Evolutionary conservation across 2,329 filamentous ascomycete genomes (phyloP), one percentile per base, ranked within the genome.

Genomic region (Fusarium equiseti): DNA sequence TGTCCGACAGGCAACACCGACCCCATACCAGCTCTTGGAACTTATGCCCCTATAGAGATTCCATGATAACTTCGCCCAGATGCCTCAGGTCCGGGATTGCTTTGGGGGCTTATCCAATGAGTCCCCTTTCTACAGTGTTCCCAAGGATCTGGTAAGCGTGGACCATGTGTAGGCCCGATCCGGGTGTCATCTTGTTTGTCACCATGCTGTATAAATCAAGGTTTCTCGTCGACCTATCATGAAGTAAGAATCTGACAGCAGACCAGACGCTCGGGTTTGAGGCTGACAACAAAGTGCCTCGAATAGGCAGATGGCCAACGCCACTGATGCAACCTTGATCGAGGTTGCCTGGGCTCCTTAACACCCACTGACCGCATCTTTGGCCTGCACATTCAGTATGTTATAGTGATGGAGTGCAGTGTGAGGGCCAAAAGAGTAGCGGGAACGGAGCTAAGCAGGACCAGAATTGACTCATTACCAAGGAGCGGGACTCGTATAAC

Each of bases 181-280:
- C 58, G 50, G 51, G n/a, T 52, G 56, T 64, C 63, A 64, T 73
- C 24, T 31, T 50, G 43, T 66, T 68, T 66, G 56, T 53, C 42
- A 64, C 53, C 44, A 61, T 70, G n/a, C 50, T 59, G 52, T 69
- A 48, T 31, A 56, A 43, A 49, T 56, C 44, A 55, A 49, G 35
- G 38, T 53, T 56, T 52, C 8, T 22, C 24, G 38, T 42, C 52
- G 56, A 51, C 55, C 68, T 72, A 56, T 70, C 65, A 72, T 18
- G 53, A 60, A 71, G 66, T 58, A 72, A 71, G 68, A 68, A 72
- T 72, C 68, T 72, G 68, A 71, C 65, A 44, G 59, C 31, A 71
- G 68, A 70, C 68, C 68, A 69, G 48, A 59, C 45, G 27, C 52
- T 70, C 68, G 68, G 68, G 65, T 70, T 59, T 51, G 68, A 62